phyloP scores from a whole-genome alignment of 2,329 filamentous ascomycete genomes.

The Arthroderma uncinatum region DNA sequence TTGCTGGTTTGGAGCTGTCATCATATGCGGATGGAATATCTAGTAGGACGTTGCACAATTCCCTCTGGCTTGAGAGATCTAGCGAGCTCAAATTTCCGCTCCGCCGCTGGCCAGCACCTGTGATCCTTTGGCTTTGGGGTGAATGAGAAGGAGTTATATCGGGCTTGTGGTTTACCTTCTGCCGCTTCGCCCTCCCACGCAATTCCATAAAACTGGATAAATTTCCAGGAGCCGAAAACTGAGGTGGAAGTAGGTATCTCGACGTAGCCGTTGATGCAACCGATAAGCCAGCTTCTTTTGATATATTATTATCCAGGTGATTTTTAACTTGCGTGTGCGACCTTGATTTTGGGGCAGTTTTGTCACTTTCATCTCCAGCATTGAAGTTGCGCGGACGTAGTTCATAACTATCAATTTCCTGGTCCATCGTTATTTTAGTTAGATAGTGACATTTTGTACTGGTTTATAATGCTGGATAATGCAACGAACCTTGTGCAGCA shows the following conservation, averaged over 20 bases:
- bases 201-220: constrained; percentile 43
- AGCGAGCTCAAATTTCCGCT: background rate
- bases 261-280: too few species aligned
- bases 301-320: too few species aligned
- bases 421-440: background rate
- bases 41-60: background rate
- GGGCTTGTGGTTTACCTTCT: constrained; percentile 19
- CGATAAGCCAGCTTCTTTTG: background rate
- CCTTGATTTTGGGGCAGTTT: too few species aligned
- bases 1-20: background rate
- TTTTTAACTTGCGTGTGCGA: too few species aligned
- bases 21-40: background rate
- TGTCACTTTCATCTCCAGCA: background rate
- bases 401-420: background rate
- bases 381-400: background rate
- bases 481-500: background rate
- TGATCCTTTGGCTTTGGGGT: background rate
- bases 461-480: background rate
- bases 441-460: background rate
- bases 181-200: constrained; percentile 28
- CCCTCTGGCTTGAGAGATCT: background rate
- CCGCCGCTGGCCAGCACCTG: too few species aligned
- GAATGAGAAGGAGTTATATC: constrained; percentile 17
- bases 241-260: constrained; percentile 4
- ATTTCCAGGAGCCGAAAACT: constrained; percentile 33